These are phyloP conservation scores for Gynostemma pentaphyllum DNA, from an alignment of 306 rosid species.

Conservation along the genomic window DNA sequence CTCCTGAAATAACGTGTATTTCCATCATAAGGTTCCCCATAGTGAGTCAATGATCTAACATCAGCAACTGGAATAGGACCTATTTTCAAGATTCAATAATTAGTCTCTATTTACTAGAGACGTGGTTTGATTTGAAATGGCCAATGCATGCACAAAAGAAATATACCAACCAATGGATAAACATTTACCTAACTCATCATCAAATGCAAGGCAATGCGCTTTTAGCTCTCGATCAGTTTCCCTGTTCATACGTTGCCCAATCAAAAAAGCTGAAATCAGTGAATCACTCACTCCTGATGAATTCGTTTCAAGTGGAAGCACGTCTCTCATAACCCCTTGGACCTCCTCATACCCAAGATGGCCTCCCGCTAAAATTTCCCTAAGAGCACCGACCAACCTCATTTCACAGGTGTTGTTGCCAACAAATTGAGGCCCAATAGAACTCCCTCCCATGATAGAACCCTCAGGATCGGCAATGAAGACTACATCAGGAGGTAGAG, in stretches of 20 bases:
- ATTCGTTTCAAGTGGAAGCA: conserved; percentile 43
- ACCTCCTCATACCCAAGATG: conserved; percentile 96
- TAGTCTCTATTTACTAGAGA: conserved; percentile 13
- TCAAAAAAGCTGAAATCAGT: conserved; percentile 82
- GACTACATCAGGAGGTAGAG: conserved; percentile 68
- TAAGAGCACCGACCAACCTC: conserved; percentile 90
- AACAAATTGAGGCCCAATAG: conserved; percentile 68
- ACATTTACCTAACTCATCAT: conserved; percentile 66
- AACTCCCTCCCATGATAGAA: conserved; percentile 74
- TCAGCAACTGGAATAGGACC: conserved; percentile 84
- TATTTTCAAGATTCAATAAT: conserved; percentile 18
- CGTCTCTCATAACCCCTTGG: conserved; percentile 76
- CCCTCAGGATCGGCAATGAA: conserved; percentile 94
- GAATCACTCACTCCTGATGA: conserved; percentile 57
- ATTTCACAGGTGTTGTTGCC: conserved; percentile 61
- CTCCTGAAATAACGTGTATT: conserved; percentile 95
- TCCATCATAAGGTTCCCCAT: conserved; percentile 96
- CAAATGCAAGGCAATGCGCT: conserved; percentile 95
- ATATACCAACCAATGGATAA: neutral
- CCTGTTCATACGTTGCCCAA: conserved; percentile 97
- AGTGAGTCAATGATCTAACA: conserved; percentile 81
- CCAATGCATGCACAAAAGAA: neutral
- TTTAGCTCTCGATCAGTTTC: conserved; percentile 87
- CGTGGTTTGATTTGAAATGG: neutral
- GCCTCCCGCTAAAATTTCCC: conserved; percentile 92